Evolutionary conservation across 805 yeast species (phyloP).

Genomic region (Metschnikowia reukaufii): DNA sequence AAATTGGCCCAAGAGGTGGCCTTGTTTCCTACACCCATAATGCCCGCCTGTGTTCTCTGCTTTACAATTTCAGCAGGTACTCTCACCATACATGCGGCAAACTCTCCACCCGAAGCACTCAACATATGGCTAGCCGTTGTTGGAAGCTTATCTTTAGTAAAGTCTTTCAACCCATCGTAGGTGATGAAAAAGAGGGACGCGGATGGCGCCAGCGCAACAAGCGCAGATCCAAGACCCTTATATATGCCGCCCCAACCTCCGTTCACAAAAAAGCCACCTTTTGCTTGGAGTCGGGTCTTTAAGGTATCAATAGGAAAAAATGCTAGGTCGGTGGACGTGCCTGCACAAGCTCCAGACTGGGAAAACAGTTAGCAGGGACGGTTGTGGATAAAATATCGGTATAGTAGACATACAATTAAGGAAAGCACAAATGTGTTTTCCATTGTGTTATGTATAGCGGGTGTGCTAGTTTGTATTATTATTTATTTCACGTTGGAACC

Average conservation of each 20-base stretch:
- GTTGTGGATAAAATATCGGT: not conserved
- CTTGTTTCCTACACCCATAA: constrained; percentile 31
- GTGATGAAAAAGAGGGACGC: constrained; percentile 57
- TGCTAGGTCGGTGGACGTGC: constrained; percentile 90
- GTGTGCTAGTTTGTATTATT: not conserved
- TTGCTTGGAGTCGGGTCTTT: constrained; percentile 92
- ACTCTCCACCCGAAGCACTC: constrained; percentile 86
- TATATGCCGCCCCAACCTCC: constrained; percentile 95
- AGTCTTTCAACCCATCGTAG: constrained; percentile 70
- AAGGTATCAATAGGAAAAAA: constrained; percentile 96
- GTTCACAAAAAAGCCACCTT: constrained; percentile 87
- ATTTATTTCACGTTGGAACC: not conserved
- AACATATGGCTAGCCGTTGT: constrained; percentile 68
- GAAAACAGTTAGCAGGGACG: constrained; percentile 16
- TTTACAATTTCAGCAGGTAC: constrained; percentile 97
- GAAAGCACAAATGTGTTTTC: constrained; percentile 34
- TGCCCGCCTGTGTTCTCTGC: constrained; percentile 78
- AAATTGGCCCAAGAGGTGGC: constrained; percentile 72
- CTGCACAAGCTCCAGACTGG: constrained; percentile 90
- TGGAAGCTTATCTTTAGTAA: constrained; percentile 32
- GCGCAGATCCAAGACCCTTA: constrained; percentile 88
- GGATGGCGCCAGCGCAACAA: constrained; percentile 90
- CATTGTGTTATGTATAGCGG: constrained; percentile 18
- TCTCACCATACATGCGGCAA: constrained; percentile 88
- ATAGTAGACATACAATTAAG: constrained; percentile 29